phyloP scores from a whole-genome alignment of 495 filamentous ascomycete genomes.

The Opeltia flavorubescens region DNA sequence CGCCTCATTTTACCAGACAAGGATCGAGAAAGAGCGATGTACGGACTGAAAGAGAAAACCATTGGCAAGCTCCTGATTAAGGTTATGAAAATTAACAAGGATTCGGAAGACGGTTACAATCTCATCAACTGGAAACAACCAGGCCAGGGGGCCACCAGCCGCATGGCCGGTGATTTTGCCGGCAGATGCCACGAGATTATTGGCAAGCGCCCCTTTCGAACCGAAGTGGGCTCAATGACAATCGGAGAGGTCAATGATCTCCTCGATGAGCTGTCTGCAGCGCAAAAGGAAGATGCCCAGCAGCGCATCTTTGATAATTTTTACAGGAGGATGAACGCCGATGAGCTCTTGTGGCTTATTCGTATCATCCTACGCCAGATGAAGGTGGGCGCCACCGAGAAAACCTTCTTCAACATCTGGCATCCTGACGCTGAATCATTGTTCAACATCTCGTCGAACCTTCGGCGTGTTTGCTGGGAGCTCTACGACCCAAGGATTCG shows the following conservation, averaged over 20 bases:
- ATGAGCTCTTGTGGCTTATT: slow-evolving; percentile 88
- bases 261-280: slow-evolving; percentile 63
- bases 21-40: slow-evolving; percentile 85
- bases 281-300: slow-evolving; percentile 70
- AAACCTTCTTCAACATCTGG: slow-evolving; percentile 82
- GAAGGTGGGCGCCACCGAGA: slow-evolving; percentile 95
- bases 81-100: slow-evolving; percentile 82
- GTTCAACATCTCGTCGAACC: slow-evolving; percentile 81
- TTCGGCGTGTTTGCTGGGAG: slow-evolving; percentile 92
- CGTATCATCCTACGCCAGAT: slow-evolving; percentile 91
- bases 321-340: slow-evolving; percentile 82
- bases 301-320: slow-evolving; percentile 65
- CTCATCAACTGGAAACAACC: slow-evolving; percentile 92
- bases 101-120: slow-evolving; percentile 73
- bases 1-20: slow-evolving; percentile 87
- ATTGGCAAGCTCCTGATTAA: slow-evolving; percentile 82
- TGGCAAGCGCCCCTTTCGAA: slow-evolving; percentile 69
- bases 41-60: slow-evolving; percentile 84
- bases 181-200: slow-evolving; percentile 76
- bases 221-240: slow-evolving; percentile 56
- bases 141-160: slow-evolving; percentile 42
- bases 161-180: slow-evolving; percentile 80
- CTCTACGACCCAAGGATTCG: slow-evolving; percentile 62
- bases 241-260: slow-evolving; percentile 83
- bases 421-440: slow-evolving; percentile 84